Conservation (phyloP, 495 filamentous ascomycete species). For the Penicillium turbatum region DNA sequence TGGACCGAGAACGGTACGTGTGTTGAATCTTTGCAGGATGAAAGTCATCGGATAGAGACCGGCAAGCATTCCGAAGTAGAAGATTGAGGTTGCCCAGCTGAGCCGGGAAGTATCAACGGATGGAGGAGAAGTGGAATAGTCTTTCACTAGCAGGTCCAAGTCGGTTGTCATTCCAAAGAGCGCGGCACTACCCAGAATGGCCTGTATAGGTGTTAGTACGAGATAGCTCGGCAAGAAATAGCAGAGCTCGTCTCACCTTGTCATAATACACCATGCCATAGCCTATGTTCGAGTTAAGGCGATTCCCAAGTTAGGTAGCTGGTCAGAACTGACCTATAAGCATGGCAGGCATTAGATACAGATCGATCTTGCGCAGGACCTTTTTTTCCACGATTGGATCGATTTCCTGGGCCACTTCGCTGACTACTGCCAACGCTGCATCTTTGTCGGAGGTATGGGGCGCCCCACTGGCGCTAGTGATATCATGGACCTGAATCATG, state of each 20-base stretch:
- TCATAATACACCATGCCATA: conserved; percentile 77
- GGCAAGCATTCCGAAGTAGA: conserved; percentile 75
- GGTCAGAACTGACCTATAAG: conserved; percentile 46
- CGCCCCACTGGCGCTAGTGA: conserved; percentile 10
- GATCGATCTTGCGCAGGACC: conserved; percentile 68
- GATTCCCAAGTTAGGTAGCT: neutral
- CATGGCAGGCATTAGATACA: conserved; percentile 68
- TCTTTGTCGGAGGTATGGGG: conserved; percentile 39
- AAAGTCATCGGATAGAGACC: conserved; percentile 71
- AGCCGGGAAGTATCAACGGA: conserved; percentile 58
- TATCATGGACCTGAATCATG: conserved; percentile 23
- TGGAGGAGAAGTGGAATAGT: conserved; percentile 51
- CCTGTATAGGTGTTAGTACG: conserved; percentile 36
- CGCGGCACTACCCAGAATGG: conserved; percentile 65
- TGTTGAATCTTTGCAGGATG: conserved; percentile 59
- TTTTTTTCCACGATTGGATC: conserved; percentile 49
- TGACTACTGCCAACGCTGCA: conserved; percentile 45
- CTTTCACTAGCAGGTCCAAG: conserved; percentile 49
- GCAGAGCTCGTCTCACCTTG: conserved; percentile 43
- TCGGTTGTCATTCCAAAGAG: conserved; percentile 75
- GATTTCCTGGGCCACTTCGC: conserved; percentile 48
- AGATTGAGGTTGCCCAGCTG: conserved; percentile 71
- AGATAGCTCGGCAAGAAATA: neutral
- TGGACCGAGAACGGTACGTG: conserved; percentile 56
- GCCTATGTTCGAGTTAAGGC: conserved; percentile 20